A percentile compares a stretch with the other conserved stretches of the same genome.
Evolutionary conservation across 2,329 filamentous ascomycete genomes (phyloP).

Genomic region (Decorospora gaudefroyi): DNA sequence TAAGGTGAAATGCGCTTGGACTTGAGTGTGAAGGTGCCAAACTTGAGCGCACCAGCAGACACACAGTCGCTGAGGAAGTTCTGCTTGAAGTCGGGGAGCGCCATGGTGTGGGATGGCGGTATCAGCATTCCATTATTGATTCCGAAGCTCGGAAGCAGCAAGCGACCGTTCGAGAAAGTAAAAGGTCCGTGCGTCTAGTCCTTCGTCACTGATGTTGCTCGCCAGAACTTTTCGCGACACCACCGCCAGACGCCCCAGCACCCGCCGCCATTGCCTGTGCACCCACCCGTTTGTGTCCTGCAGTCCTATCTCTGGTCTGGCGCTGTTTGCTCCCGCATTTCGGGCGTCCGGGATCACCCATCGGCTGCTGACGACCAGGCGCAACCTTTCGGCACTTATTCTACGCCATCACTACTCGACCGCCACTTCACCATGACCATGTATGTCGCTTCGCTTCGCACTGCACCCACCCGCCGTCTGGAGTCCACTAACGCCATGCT

Average conservation of each 20-base stretch:
- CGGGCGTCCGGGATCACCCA: constrained; percentile 25
- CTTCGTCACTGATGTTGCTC: constrained; percentile 27
- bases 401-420: constrained; percentile 18
- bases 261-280: constrained; percentile 36
- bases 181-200: constrained; percentile 28
- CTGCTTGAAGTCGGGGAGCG: constrained; percentile 60
- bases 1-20: constrained; percentile 89
- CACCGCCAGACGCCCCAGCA: constrained; percentile 23
- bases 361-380: constrained; percentile 25
- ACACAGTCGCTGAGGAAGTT: constrained; percentile 73
- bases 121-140: constrained; percentile 17
- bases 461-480: neutral
- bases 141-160: constrained; percentile 43
- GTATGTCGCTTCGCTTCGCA: constrained; percentile 29
- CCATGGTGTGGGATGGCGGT: too few relatives aligned
- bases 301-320: constrained; percentile 10
- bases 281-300: constrained; percentile 23
- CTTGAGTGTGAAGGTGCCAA: constrained; percentile 87
- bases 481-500: constrained; percentile 5
- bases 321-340: constrained; percentile 20
- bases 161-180: constrained; percentile 26
- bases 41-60: constrained; percentile 71
- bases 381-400: constrained; percentile 23
- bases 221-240: constrained; percentile 42
- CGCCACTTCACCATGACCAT: constrained; percentile 45